Evolutionary conservation across 768 basidiomycete genomes (phyloP).

Genomic region (Termitomyces sp.): DNA sequence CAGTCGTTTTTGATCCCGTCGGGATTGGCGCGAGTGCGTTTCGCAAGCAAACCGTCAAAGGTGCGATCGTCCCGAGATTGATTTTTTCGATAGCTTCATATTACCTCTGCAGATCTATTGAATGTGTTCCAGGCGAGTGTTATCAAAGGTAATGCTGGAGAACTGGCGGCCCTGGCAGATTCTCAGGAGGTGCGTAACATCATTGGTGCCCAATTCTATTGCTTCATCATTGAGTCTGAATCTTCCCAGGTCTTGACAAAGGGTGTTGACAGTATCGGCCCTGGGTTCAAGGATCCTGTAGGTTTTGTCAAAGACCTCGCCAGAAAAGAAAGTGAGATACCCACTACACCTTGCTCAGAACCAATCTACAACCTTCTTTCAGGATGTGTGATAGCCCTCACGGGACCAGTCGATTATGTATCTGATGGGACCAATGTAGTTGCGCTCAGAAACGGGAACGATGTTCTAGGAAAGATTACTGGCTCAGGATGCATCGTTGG

Average conservation of each 20-base stretch:
- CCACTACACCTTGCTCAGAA: not conserved
- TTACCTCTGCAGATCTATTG: conserved; percentile 65
- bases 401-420: conserved; percentile 78
- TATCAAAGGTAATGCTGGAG: conserved; percentile 93
- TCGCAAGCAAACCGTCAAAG: conserved; percentile 57
- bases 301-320: conserved; percentile 69
- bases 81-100: conserved; percentile 32
- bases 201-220: not conserved
- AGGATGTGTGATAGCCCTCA: conserved; percentile 83
- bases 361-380: not conserved
- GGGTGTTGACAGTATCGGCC: conserved; percentile 85
- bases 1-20: conserved; percentile 89
- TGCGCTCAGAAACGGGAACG: conserved; percentile 71
- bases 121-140: conserved; percentile 81
- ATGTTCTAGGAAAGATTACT: conserved; percentile 74
- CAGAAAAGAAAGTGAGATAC: conserved; percentile 64
- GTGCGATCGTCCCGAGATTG: conserved; percentile 28
- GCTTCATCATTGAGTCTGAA: not conserved
- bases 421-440: conserved; percentile 76
- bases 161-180: conserved; percentile 77
- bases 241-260: conserved; percentile 56
- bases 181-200: conserved; percentile 58
- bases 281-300: conserved; percentile 73
- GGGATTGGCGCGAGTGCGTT: conserved; percentile 81
- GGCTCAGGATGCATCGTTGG: conserved; percentile 88